phyloP scores from a whole-genome alignment of 345 rosid genomes.

The Dimocarpus longan region DNA sequence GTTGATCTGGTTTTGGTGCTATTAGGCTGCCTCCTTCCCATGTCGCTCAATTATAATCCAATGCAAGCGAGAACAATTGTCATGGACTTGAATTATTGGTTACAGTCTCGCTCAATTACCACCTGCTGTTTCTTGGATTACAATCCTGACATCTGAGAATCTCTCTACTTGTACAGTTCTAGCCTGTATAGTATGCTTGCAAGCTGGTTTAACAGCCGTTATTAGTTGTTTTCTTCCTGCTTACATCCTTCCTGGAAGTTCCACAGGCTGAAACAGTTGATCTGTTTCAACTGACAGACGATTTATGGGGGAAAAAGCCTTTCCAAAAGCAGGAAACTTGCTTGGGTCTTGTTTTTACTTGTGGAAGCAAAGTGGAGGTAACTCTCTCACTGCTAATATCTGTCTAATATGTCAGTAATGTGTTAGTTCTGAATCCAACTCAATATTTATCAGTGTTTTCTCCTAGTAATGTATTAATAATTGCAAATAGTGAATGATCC shows the following conservation, averaged over 20 bases:
- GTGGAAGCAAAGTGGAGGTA: background rate
- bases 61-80: conserved; percentile 1
- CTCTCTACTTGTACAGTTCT: conserved; percentile 14
- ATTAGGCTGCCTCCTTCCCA: background rate
- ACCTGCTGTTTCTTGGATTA: conserved; percentile 13
- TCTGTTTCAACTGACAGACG: conserved; percentile 8
- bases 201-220: background rate
- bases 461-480: background rate
- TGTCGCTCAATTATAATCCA: conserved; percentile 3
- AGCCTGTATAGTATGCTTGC: conserved; percentile 17
- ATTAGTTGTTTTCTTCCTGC: background rate
- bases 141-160: conserved; percentile 9
- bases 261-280: background rate
- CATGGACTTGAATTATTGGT: conserved; percentile 7
- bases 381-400: background rate
- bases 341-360: conserved; percentile 5
- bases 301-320: background rate
- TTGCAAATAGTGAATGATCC: background rate
- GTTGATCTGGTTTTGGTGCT: conserved; percentile 23
- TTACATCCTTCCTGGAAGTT: background rate
- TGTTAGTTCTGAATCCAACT: background rate
- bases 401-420: conserved; percentile 5
- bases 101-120: background rate
- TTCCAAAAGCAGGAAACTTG: conserved; percentile 17
- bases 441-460: background rate